Conservation (phyloP, 2,329 filamentous ascomycete species). For the Grosmannia serpens region DNA sequence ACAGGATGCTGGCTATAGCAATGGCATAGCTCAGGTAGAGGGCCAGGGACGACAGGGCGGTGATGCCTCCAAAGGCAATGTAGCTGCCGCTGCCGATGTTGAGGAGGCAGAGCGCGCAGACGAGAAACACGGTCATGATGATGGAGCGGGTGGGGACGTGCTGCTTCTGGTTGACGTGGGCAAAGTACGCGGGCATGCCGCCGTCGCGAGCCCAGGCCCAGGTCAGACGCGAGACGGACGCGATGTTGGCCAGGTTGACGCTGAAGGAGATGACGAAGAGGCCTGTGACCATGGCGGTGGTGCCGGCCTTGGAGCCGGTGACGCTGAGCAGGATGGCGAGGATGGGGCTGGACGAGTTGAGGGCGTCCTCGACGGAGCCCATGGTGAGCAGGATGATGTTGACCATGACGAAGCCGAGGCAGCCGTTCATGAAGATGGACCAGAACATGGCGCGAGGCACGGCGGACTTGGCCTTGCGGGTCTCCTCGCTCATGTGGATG, state of each 20-base stretch:
- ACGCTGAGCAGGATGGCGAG: constrained; percentile 23
- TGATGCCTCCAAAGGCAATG: constrained; percentile 25
- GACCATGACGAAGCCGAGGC: constrained; percentile 27
- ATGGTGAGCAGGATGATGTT: constrained; percentile 31
- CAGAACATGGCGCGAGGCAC: constrained; percentile 33
- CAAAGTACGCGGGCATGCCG: constrained; percentile 16
- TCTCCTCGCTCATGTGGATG: constrained; percentile 35
- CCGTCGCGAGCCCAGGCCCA: constrained; percentile 39
- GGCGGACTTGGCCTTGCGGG: constrained; percentile 29
- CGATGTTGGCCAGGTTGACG: constrained; percentile 28
- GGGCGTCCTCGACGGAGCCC: constrained; percentile 22
- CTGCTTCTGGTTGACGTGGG: constrained; percentile 17
- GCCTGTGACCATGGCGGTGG: constrained; percentile 27
- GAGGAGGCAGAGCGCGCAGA: constrained; percentile 10
- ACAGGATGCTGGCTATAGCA: constrained; percentile 6
- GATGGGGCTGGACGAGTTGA: constrained; percentile 26
- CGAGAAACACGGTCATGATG: constrained; percentile 17
- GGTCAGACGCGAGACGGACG: constrained; percentile 33
- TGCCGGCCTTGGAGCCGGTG: constrained; percentile 26
- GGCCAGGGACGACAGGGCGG: constrained; percentile 21
- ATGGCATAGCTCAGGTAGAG: constrained; percentile 12
- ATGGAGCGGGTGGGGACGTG: constrained; percentile 26
- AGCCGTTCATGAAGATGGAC: constrained; percentile 28
- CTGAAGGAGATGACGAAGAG: constrained; percentile 21
- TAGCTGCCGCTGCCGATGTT: constrained; percentile 25